These are phyloP conservation scores for Neurospora sp. DNA, from an alignment of 495 filamentous ascomycete genomes.

Conservation along the genomic window DNA sequence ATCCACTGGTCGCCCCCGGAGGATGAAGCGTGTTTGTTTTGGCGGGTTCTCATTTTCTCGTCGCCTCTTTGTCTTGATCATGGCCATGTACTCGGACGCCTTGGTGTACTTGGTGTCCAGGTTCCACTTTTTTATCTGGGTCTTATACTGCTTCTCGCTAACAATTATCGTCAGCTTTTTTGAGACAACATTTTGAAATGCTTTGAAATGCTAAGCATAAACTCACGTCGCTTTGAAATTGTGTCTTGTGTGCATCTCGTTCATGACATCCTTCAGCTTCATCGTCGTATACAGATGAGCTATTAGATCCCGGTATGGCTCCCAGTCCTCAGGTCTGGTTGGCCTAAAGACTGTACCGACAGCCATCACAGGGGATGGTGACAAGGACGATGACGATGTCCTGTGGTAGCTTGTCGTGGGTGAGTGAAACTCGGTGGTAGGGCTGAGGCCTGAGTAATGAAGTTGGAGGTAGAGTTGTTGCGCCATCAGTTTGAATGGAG, in stretches of 20 bases:
- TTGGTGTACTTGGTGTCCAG: constrained; percentile 32
- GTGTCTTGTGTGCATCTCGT: constrained; percentile 17
- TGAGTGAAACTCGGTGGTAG: not conserved
- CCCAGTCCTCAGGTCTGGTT: constrained; percentile 27
- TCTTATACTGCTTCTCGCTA: constrained; percentile 30
- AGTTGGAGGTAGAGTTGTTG: not conserved
- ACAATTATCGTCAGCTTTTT: not conserved
- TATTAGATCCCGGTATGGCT: constrained; percentile 25
- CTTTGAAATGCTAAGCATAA: too few species aligned
- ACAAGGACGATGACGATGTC: not conserved
- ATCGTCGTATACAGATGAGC: constrained; percentile 22
- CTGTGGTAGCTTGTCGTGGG: not conserved
- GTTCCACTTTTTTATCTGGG: constrained; percentile 29
- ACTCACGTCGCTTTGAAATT: constrained; percentile 28
- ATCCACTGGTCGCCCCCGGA: constrained; percentile 22
- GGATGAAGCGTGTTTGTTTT: constrained; percentile 21
- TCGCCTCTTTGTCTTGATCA: constrained; percentile 23
- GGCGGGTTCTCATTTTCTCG: constrained; percentile 17
- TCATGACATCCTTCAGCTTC: constrained; percentile 28
- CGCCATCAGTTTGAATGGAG: not conserved
- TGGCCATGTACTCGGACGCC: constrained; percentile 26
- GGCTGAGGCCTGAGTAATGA: not conserved
- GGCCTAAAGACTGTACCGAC: constrained; percentile 9
- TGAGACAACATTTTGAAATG: not conserved
- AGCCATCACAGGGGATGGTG: constrained; percentile 1